phyloP scores from a whole-genome alignment of 2,329 filamentous ascomycete genomes.

The Thermothelomyces thermophilus region DNA sequence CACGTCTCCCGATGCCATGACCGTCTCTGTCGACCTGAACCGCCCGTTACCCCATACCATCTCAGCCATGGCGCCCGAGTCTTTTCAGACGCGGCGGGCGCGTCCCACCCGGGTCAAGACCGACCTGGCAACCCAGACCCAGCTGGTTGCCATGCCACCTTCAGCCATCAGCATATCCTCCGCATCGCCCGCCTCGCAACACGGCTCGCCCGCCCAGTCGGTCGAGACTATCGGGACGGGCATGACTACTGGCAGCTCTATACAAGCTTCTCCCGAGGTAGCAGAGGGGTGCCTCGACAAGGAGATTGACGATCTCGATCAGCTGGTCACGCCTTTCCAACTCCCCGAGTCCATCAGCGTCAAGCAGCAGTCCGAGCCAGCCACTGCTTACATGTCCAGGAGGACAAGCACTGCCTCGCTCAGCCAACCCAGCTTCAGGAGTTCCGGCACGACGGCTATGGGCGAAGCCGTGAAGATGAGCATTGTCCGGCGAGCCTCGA shows the following conservation, averaged over 20 bases:
- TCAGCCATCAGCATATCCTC: slow-evolving; percentile 53
- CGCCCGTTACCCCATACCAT: slow-evolving; percentile 26
- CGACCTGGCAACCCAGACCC: slow-evolving; percentile 34
- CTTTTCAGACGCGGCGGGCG: slow-evolving; percentile 35
- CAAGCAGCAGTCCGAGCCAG: slow-evolving; percentile 8
- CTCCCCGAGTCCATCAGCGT: slow-evolving; percentile 61
- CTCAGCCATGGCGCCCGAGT: slow-evolving; percentile 38
- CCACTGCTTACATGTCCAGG: slow-evolving; percentile 37
- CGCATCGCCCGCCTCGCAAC: slow-evolving; percentile 47
- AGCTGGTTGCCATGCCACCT: slow-evolving; percentile 37
- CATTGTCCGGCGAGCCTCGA: slow-evolving; percentile 79
- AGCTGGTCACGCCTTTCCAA: slow-evolving; percentile 52
- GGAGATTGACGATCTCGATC: slow-evolving; percentile 41
- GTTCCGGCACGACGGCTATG: slow-evolving; percentile 49
- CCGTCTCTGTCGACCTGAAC: slow-evolving; percentile 8
- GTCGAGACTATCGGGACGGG: slow-evolving; percentile 40
- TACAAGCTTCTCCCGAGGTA: slow-evolving; percentile 61
- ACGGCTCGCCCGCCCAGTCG: slow-evolving; percentile 52
- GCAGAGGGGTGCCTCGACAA: slow-evolving; percentile 52
- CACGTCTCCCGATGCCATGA: slow-evolving; percentile 13
- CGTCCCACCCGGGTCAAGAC: slow-evolving; percentile 46
- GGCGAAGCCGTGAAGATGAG: slow-evolving; percentile 39
- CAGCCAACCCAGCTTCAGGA: slow-evolving; percentile 47
- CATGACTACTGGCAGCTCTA: slow-evolving; percentile 54
- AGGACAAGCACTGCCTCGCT: slow-evolving; percentile 58